Evolutionary conservation across 1,284 basidiomycete species (phyloP).

Genomic region (Ustilago bromivora): DNA sequence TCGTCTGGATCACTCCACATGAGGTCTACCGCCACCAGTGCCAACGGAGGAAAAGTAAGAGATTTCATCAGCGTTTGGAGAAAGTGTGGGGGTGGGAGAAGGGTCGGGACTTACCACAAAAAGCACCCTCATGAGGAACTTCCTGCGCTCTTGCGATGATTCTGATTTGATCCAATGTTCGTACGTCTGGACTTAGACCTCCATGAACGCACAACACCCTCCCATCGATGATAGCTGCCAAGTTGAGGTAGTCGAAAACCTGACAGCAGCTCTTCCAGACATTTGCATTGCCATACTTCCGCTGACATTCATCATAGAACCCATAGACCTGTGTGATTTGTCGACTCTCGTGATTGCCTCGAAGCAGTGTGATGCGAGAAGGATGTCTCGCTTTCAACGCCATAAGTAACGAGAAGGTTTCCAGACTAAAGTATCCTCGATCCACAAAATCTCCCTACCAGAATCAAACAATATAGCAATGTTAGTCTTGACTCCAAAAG

Average conservation of each 20-base stretch:
- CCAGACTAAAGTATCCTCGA: constrained; percentile 94
- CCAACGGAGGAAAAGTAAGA: constrained; percentile 76
- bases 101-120: constrained; percentile 71
- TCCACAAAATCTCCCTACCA: constrained; percentile 95
- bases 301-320: constrained; percentile 92
- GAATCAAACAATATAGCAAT: background rate
- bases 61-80: background rate
- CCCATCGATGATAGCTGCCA: constrained; percentile 96
- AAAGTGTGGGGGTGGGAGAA: background rate
- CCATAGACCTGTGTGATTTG: constrained; percentile 99
- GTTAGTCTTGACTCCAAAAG: too few relatives aligned
- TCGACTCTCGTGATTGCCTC: constrained; percentile 94
- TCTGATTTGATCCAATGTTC: constrained; percentile 99
- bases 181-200: constrained; percentile 94
- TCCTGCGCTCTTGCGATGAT: constrained; percentile 94
- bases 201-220: constrained; percentile 99
- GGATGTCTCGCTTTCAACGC: constrained; percentile 94
- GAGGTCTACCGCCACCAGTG: constrained; percentile 78
- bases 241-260: constrained; percentile 99
- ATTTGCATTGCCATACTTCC: constrained; percentile 90
- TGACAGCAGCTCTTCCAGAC: constrained; percentile 99
- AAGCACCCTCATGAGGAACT: constrained; percentile 98
- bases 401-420: constrained; percentile 89
- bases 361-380: constrained; percentile 86
- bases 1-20: constrained; percentile 99